Conservation (phyloP, 2,329 filamentous ascomycete genomes). For the Cercospora zeina region DNA sequence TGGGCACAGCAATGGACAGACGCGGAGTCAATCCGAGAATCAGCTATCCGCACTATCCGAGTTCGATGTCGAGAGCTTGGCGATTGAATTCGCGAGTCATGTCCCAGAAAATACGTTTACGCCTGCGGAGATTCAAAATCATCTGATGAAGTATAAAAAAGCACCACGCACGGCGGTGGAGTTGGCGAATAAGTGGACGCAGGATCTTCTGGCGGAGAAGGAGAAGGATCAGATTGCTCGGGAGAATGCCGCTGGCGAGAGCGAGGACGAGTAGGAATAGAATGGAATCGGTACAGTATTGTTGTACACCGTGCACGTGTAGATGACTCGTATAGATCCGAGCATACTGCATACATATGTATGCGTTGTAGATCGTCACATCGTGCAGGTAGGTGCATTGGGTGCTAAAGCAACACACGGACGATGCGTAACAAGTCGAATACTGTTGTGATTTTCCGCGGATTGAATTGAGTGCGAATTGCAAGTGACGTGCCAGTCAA, state of each 20-base stretch:
- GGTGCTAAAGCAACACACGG: too few species aligned
- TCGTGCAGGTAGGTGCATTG: too few species aligned
- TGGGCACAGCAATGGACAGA: constrained; percentile 14
- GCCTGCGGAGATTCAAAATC: constrained; percentile 57
- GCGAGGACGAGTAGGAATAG: constrained; percentile 15
- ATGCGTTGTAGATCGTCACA: too few species aligned
- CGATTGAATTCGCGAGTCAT: constrained; percentile 48
- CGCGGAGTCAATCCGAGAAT: constrained; percentile 13
- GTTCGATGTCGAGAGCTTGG: constrained; percentile 44
- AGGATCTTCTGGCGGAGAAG: constrained; percentile 38
- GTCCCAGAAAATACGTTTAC: constrained; percentile 53
- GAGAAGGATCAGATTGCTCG: constrained; percentile 26
- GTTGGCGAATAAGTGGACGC: constrained; percentile 48
- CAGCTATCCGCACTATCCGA: constrained; percentile 21
- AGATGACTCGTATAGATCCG: not conserved
- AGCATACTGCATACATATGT: too few species aligned
- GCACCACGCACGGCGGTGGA: constrained; percentile 49
- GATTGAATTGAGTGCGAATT: too few species aligned
- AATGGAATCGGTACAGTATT: not conserved
- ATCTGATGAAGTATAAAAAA: constrained; percentile 54
- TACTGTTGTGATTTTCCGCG: too few species aligned
- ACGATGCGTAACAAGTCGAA: too few species aligned
- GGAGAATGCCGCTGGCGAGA: constrained; percentile 16
- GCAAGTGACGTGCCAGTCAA: too few species aligned
- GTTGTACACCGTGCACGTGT: not conserved